Evolutionary conservation across 768 basidiomycete genomes (phyloP).

Genomic region (Rhizopogon rudus): DNA sequence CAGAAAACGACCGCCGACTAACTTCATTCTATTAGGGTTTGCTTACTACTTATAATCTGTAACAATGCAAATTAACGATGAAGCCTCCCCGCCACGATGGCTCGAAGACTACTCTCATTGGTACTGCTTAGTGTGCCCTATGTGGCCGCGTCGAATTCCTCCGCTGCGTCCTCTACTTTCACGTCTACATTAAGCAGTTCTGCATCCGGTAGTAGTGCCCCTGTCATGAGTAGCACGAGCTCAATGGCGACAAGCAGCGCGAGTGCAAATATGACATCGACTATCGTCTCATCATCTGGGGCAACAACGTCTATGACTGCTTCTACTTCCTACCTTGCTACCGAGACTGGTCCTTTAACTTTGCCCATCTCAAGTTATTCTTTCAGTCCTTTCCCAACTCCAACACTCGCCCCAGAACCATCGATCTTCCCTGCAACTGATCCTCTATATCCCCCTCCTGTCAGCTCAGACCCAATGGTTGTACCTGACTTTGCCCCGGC

Average conservation of each 20-base stretch:
- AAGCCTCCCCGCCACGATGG: slow-evolving; percentile 11
- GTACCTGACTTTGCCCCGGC: slow-evolving; percentile 45
- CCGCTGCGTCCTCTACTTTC: not conserved
- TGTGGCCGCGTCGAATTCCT: not conserved
- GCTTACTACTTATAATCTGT: not conserved
- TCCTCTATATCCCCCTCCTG: slow-evolving; percentile 53
- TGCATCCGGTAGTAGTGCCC: slow-evolving; percentile 2
- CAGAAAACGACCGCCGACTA: not conserved
- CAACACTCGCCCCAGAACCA: slow-evolving; percentile 48
- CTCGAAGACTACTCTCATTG: slow-evolving; percentile 7
- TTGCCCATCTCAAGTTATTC: slow-evolving; percentile 36
- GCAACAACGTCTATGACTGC: slow-evolving; percentile 5
- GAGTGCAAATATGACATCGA: not conserved
- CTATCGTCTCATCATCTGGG: not conserved
- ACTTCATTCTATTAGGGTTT: too few species aligned
- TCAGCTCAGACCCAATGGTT: slow-evolving; percentile 31
- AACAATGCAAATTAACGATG: not conserved
- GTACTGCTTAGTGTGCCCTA: slow-evolving; percentile 7
- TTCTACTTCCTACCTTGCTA: slow-evolving; percentile 5
- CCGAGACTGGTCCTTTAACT: slow-evolving; percentile 21
- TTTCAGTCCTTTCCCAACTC: slow-evolving; percentile 60
- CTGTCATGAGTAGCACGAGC: slow-evolving; percentile 3
- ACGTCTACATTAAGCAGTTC: not conserved
- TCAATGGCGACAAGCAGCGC: not conserved
- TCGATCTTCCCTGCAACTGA: slow-evolving; percentile 50